phyloP scores from a whole-genome alignment of 129 eudicot genomes.

The Lactuca sativa region DNA sequence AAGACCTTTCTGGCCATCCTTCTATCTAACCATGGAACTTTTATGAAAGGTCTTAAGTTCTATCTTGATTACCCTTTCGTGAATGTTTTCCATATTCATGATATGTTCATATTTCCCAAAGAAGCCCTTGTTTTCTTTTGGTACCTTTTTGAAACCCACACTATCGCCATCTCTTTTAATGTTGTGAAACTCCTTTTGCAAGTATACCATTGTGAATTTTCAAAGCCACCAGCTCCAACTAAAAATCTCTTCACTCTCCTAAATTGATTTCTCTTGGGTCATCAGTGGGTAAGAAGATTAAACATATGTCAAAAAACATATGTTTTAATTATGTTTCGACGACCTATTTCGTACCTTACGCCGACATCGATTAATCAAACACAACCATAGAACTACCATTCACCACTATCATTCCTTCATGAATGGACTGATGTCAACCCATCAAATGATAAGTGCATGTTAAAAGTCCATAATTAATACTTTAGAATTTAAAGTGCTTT shows the following conservation, averaged over 20 bases:
- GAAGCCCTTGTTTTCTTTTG: neutral
- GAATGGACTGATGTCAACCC: neutral
- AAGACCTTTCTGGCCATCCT: neutral
- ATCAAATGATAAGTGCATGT: neutral
- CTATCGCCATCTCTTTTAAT: neutral
- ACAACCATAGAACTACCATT: neutral
- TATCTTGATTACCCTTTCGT: neutral
- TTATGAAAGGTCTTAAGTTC: neutral
- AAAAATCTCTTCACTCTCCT: neutral
- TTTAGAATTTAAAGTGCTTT: neutral
- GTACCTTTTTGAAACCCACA: neutral
- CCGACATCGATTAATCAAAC: neutral
- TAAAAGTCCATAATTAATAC: neutral
- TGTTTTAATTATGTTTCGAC: neutral
- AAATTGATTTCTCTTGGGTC: neutral
- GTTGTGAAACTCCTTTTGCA: neutral
- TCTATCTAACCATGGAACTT: neutral
- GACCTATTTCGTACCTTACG: neutral
- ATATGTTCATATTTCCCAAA: neutral
- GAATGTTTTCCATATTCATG: neutral
- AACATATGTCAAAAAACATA: neutral
- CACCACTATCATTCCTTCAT: neutral
- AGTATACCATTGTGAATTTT: neutral
- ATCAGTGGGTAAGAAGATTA: neutral
- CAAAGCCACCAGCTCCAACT: neutral